Evolutionary conservation across 805 yeast genomes (phyloP), one percentile per base, ranked within the genome.

Genomic region (Myxozyma kluyveri): DNA sequence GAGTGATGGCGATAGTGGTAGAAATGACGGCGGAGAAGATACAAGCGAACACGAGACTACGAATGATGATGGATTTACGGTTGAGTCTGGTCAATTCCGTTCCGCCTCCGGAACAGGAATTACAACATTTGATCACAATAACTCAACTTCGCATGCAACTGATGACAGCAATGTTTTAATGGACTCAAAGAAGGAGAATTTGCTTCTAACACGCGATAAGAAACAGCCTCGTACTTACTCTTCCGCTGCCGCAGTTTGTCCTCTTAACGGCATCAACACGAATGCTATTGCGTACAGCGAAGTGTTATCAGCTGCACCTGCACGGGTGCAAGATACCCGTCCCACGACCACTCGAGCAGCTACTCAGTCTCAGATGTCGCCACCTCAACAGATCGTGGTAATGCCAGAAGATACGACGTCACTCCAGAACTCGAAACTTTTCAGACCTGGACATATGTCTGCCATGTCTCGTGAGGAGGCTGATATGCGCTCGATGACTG

Each of bases 381-480:
- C 29, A 18, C 21, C 46, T 41, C 46, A 41, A 39, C 52, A 37
- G 14, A 50, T 54, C 19, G 43, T 26, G 23, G 51, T 54, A 3
- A 47, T 54, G 52, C 59, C 52, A 1, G 56, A 50, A 19, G 53
- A 51, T 17, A 44, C 37, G 7, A 5, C 38, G 14, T 26, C 45
- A 31, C 21, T 40, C 27, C 46, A 38, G 14, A 33, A 45, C 24
- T 48, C 41, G 18, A 44, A 41, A 31, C 19, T 43, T 22, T 50
- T 35, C 41, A 23, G 35, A 19, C 51, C 54, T 12, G 59, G 59
- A 18, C 49, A 45, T 10, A 51, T 54, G 56, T 54, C 59, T n/a
- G 59, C 59, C 14, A 12, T 54, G 45, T 40, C 59, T 19, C 49
- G 52, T 21, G 59, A 42, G 22, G 59, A 54, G 24, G 59, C 56